Evolutionary conservation across 495 filamentous ascomycete genomes (phyloP), one percentile per base, ranked within the genome.

Genomic region (Hypomontagnella monticulosa): DNA sequence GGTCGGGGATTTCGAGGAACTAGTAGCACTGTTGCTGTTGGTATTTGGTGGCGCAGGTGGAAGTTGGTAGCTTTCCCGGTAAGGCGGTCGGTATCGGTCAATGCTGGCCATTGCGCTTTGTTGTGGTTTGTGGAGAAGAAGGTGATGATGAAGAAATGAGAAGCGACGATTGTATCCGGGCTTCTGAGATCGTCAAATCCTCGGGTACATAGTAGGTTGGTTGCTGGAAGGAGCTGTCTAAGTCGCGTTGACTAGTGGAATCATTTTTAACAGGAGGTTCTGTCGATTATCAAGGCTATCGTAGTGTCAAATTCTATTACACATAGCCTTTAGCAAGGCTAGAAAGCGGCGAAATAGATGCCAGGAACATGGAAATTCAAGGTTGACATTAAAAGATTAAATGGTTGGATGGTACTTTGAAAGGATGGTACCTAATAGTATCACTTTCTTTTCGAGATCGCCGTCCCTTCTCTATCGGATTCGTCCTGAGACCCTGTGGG

Each of bases 1-100:
- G 19, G 71, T 64, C 34, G 82, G 82, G 23, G 80, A 83, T 59
- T 76, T 78, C 0, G 79, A 79, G 18, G 61, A 42, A 32, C 34
- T 57, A 1, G 40, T 65, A 15, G 72, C 60, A 55, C 74, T 75
- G 32, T 71, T 73, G 63, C 50, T 70, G 60, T 49, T 71, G 37
- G 53, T 63, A 33, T 67, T 58, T 18, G 78, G 59, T 57, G 67
- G 54, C 37, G 50, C 47, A 14, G 61, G 34, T 40, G 76, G 76
- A 38, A 76, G 68, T 55, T 79, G 76, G 42, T 82, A 83, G 43
- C 70, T 71, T 64, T 82, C 80, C 42, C 82, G 78, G 51, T 76
- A 63, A 62, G 71, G 61, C 27, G 80, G 81, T 34, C 82, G 77
- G 63, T 84, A 84, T 65, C 79, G 65, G 67, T 83, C 81, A 68